Evolutionary conservation across 768 basidiomycete species (phyloP), one percentile per base, ranked within the genome.

Genomic region (Lepiota venenata): DNA sequence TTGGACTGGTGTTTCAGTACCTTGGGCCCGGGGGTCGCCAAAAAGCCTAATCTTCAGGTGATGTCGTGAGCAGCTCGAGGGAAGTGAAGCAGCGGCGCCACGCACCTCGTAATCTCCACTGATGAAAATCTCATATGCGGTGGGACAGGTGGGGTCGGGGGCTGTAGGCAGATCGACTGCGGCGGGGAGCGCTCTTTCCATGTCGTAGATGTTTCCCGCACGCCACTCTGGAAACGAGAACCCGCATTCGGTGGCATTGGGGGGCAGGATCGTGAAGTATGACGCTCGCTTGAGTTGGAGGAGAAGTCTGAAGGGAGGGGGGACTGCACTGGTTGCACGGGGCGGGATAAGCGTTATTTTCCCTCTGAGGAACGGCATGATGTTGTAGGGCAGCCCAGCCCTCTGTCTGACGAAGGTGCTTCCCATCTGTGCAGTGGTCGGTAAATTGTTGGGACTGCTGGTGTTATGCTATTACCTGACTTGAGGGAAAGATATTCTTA

Each of bases 331-430:
- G 10, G 42, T 51, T 56, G 29, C 53, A 37, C 14, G 22, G 14
- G 80, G 79, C 10, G 85, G 82, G 46, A 74, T 68, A 15, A 93
- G 56, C 1, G 78, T 84, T 4, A 94, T 55, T 9, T 77, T 79
- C 0, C 87, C 80, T 35, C 80, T 83, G 15, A 94, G 74, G 27
- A n/a, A 93, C 69, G 7, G 80, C 76, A 61, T 92, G 84, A 61
- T 92, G 88, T 66, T 96, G 93, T 15, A 94, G 69, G 18, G 82
- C 85, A 20, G 91, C 87, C 93, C 93, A 94, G 11, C 93, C 93
- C 68, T 92, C 88, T 2, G 86, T 84, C 21, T 78, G 73, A 11
- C 91, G 84, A 50, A 94, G 74, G 47, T 77, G 74, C 27, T n/a
- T 78, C 66, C 93, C 91, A 93, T 41, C 89, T 90, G 32, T 9